Conservation (phyloP, 2,329 filamentous ascomycete species). For the Harringtonia aguacate region DNA sequence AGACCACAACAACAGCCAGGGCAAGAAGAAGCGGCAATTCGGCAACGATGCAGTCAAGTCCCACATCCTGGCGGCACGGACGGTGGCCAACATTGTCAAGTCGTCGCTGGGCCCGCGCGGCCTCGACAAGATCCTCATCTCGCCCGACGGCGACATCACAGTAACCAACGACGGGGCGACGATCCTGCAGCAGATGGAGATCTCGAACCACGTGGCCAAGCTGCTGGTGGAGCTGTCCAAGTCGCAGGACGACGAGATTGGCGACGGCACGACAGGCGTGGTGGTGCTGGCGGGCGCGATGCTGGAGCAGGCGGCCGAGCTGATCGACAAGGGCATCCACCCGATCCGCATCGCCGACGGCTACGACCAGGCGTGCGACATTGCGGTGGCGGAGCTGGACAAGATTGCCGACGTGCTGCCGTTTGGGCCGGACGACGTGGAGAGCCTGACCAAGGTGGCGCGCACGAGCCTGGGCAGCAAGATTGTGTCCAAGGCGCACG, state of each 20-base stretch:
- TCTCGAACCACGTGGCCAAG: slow-evolving; percentile 96
- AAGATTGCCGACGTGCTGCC: slow-evolving; percentile 84
- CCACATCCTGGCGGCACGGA: slow-evolving; percentile 93
- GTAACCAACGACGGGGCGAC: slow-evolving; percentile 98
- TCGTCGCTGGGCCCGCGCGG: slow-evolving; percentile 91
- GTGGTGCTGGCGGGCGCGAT: slow-evolving; percentile 92
- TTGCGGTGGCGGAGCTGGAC: slow-evolving; percentile 86
- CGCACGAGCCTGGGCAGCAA: slow-evolving; percentile 96
- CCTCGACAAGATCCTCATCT: slow-evolving; percentile 98
- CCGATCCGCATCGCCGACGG: slow-evolving; percentile 97
- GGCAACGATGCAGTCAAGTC: slow-evolving; percentile 97
- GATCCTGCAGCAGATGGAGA: slow-evolving; percentile 97
- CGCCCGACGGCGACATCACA: slow-evolving; percentile 95
- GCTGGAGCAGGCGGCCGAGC: slow-evolving; percentile 89
- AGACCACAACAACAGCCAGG: slow-evolving; percentile 52
- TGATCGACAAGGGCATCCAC: slow-evolving; percentile 99
- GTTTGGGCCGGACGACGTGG: slow-evolving; percentile 69
- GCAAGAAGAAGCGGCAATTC: slow-evolving; percentile 93
- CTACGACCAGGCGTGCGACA: slow-evolving; percentile 95
- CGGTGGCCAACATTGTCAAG: slow-evolving; percentile 94
- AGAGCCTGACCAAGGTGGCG: slow-evolving; percentile 87
- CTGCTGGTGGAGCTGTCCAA: slow-evolving; percentile 93
- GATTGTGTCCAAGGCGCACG: slow-evolving; percentile 97
- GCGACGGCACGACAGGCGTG: slow-evolving; percentile 94
- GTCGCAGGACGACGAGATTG: slow-evolving; percentile 98